Percentiles rank a stretch among this genome's conserved stretches.
Conservation (phyloP, 2,329 filamentous ascomycete species). For the Botrytis medusae region DNA sequence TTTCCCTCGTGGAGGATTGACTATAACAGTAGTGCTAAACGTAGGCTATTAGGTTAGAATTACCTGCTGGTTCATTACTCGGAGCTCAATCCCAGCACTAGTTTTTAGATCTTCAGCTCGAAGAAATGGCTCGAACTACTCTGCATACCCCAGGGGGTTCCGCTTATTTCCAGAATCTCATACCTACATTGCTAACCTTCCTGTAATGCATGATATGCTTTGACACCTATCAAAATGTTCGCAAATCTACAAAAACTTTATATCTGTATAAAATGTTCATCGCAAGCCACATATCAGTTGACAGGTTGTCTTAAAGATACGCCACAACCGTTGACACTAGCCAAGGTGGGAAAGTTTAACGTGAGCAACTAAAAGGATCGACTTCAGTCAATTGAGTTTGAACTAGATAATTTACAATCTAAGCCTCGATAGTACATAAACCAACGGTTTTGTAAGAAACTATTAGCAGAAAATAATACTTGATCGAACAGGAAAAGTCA, state of each 20-base stretch:
- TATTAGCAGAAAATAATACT: background rate
- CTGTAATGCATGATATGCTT: background rate
- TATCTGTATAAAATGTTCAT: background rate
- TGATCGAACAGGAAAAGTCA: background rate
- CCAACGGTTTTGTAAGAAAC: background rate
- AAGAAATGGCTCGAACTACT: background rate
- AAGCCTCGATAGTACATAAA: background rate
- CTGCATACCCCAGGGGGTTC: background rate
- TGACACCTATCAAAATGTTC: background rate
- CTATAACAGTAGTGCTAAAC: background rate
- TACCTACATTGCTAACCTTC: background rate
- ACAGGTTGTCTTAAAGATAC: background rate
- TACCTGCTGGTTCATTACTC: background rate
- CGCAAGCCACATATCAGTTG: background rate
- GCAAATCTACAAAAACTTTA: background rate
- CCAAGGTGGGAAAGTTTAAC: no score
- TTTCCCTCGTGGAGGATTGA: background rate
- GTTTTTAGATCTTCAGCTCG: no score
- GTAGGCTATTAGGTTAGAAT: background rate
- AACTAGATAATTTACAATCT: background rate
- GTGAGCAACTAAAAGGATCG: background rate
- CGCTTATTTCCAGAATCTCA: no score
- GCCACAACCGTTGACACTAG: background rate
- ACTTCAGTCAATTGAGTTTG: background rate
- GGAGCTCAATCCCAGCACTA: background rate